Evolutionary conservation across 176 grass and related monocot genomes (phyloP), one percentile per base, ranked within the genome.

Genomic region (Otatea glauca): DNA sequence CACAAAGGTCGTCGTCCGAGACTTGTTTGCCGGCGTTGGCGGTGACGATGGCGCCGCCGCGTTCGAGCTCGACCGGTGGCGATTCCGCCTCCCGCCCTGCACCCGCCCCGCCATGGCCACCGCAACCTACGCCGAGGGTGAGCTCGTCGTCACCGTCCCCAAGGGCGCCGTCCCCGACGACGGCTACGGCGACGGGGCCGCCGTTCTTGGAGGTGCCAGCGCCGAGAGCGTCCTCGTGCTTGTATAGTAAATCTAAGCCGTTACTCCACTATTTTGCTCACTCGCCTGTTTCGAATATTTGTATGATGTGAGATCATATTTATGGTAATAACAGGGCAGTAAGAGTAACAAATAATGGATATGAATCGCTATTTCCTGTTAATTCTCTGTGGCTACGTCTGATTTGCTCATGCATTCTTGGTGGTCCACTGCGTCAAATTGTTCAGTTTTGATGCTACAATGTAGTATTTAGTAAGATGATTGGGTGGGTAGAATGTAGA

Each of bases 51-150:
- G 82, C 9, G 41, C 65, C 58, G 89, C 89, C 39, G 89, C 75
- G 9, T 84, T 96, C 83, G 96, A 99, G 70, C 90, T 96, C 80
- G 88, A 99, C 47, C 88, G 91, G 43, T 99, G 93, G 96, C 90
- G 93, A 7, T 99, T 92, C 80, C 89, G 93, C 69, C 86, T 99
- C 48, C 96, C 93, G 39, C 88, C 90, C 43, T 92, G 89, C 85
- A 99, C 96, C 24, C 91, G 86, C 53, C 93, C 96, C 35, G 70
- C 93, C 54, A 76, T 95, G 83, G 93, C 96, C 77, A 96, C 93
- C 34, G 96, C 96, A 12, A 80, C 90, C 39, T 99, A 99, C 80
- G 74, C 81, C 23, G 84, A 90, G 62, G 96, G 96, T 56, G 89
- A 94, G 81, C 96, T 99, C 69, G 74, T 99, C 75, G 96, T 99